Base-by-base conservation (phyloP, 345 rosid species). In the Salix exigua region DNA sequence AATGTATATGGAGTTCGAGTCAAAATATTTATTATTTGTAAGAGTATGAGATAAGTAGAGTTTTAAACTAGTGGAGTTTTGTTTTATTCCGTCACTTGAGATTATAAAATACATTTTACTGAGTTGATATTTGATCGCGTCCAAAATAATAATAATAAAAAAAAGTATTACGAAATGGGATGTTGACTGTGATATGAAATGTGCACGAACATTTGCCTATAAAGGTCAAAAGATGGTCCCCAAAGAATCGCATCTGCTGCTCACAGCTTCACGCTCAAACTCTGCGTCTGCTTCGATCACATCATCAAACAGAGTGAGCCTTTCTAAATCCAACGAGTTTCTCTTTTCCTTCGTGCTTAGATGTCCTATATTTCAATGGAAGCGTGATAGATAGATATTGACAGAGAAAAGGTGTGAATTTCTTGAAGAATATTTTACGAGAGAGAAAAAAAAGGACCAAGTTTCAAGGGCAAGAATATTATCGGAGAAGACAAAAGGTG, bases 41-140 rank as follows among this genome's bases (percentile, higher is more conserved):
- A 33, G 0, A 33, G 0, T 5, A 2, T 33, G 0, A 33, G 0
- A 33, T 0, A 33, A 33, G 0, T 4, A 33, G 5, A 33, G 1
- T 33, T n/a, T n/a, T n/a, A n/a, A n/a, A n/a, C n/a, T n/a, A n/a
- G n/a, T n/a, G n/a, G n/a, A n/a, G n/a, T n/a, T n/a, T n/a, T n/a
- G n/a, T n/a, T n/a, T n/a, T n/a, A n/a, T n/a, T n/a, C n/a, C n/a
- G n/a, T n/a, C n/a, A n/a, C n/a, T n/a, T n/a, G n/a, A n/a, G n/a
- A n/a, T n/a, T n/a, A n/a, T n/a, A 30, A 30, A 30, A 30, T 30
- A 30, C 3, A 4, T 1, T 30, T 30, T 30, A 0, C 31, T 2
- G 4, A 30, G 4, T 2, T 3, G 35, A 4, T 33, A 6, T 33
- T 33, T 33, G 6, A 6, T 33, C 6, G 35, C 35, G 5, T 33